Conservation (phyloP, 371 early-diverging fungal species). For the Lichtheimia ramosa region DNA sequence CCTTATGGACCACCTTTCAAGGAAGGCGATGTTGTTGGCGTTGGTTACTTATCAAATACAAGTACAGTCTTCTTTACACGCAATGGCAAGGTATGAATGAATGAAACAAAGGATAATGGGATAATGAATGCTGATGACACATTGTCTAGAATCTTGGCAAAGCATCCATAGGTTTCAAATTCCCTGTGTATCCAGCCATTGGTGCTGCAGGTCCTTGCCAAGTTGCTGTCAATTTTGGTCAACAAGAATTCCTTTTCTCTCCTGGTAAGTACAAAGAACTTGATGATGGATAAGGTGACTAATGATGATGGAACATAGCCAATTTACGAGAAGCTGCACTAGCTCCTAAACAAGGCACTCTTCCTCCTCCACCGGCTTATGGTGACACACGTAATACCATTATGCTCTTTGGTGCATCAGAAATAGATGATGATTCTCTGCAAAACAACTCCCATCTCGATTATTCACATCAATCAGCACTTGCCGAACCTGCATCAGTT, state of each 20-base stretch:
- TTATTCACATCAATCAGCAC: slow-evolving; percentile 8
- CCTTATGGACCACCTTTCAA: slow-evolving; percentile 59
- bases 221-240: slow-evolving; percentile 57
- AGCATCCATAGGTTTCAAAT: slow-evolving; percentile 50
- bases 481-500: neutral
- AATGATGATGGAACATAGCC: slow-evolving; percentile 30
- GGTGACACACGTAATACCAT: slow-evolving; percentile 50
- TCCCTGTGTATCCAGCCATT: slow-evolving; percentile 52
- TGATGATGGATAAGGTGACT: neutral
- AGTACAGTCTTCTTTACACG: slow-evolving; percentile 74
- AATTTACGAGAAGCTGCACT: slow-evolving; percentile 73
- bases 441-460: slow-evolving; percentile 10
- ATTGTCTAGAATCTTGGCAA: slow-evolving; percentile 41
- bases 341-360: slow-evolving; percentile 59
- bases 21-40: slow-evolving; percentile 72
- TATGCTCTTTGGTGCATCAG: slow-evolving; percentile 31
- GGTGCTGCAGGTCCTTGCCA: slow-evolving; percentile 56
- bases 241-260: slow-evolving; percentile 27
- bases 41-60: slow-evolving; percentile 64
- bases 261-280: slow-evolving; percentile 13
- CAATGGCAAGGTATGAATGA: slow-evolving; percentile 54
- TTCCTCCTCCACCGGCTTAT: slow-evolving; percentile 59
- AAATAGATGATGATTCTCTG: slow-evolving; percentile 4
- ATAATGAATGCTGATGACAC: neutral
- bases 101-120: neutral